Base-by-base conservation (phyloP, 176 grass and related monocot genomes). In the Musa schizocarpa region DNA sequence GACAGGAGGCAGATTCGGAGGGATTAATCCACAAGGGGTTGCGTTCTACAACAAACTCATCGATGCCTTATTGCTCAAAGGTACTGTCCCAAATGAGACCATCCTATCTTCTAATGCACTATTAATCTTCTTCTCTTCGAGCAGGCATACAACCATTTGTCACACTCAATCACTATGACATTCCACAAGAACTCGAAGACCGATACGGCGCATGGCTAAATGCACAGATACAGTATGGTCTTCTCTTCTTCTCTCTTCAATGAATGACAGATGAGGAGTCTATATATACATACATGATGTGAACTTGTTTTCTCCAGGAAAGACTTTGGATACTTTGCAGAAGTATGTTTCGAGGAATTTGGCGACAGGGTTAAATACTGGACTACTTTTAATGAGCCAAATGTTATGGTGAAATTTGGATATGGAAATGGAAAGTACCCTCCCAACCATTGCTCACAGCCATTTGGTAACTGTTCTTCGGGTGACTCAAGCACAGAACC, bases 381-480 rank as follows among this genome's bases (percentile, higher is more conserved):
- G 91, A 84, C 77, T 1, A 94, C 91, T 6, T 88, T 94, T 75
- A 94, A 94, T 53, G 91, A 94, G 85, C 87, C 87, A 67, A 93
- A 93, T 74, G 27, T 90, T 58, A 12, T 74, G 24, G 10, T 43
- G 24, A 93, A 59, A 79, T 52, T 27, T 6, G 5, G 54, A 34
- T 93, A 81, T 77, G 68, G 83, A 11, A 52, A 76, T 21, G 87
- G 91, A 7, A 0, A 0, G 2, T 83, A 85, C 72, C 91, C 91
- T 64, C 91, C 91, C 0, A n/a, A 12, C 16, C 91, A 1, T 48
- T 93, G 85, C 79, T 93, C 91, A 0, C 1, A 68, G 8, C 82
- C 91, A 1, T 90, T 81, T 57, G 87, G 87, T n/a, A 26, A 2
- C 23, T 93, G 91, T 70, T 24, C 5, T 49, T 21, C 52, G 43